Evolutionary conservation across 2,329 filamentous ascomycete species (phyloP).

Genomic region (Drechslera avenae): DNA sequence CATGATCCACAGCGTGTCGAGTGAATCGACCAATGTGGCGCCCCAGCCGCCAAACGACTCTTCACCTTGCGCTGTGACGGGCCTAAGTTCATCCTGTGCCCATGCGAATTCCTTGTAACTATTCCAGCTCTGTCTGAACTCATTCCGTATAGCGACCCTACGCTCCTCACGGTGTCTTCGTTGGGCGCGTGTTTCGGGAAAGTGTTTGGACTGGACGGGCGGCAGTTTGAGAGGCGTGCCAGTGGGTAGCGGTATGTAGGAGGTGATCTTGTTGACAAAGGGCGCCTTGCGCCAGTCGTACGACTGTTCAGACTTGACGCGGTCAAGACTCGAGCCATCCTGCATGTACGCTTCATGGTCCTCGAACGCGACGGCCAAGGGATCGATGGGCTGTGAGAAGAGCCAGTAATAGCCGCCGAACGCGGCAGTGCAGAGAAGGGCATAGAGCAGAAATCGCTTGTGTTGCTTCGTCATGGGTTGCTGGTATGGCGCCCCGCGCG

Average conservation of each 20-base stretch:
- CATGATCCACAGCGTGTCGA: conserved; percentile 58
- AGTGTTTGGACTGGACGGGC: conserved; percentile 49
- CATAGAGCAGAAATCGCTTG: conserved; percentile 34
- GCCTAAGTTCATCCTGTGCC: conserved; percentile 54
- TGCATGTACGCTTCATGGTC: conserved; percentile 43
- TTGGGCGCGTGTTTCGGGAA: conserved; percentile 39
- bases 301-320: conserved; percentile 27
- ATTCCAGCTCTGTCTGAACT: conserved; percentile 52
- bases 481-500: conserved; percentile 25
- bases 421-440: conserved; percentile 27
- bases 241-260: conserved; percentile 47
- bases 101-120: conserved; percentile 53
- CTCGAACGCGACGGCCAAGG: conserved; percentile 35
- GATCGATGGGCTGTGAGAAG: conserved; percentile 35
- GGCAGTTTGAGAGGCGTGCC: conserved; percentile 47
- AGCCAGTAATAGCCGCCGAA: conserved; percentile 39
- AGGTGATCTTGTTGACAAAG: conserved; percentile 45
- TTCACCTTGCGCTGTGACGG: conserved; percentile 46
- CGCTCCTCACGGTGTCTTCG: conserved; percentile 36
- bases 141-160: conserved; percentile 47
- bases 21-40: conserved; percentile 53
- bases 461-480: conserved; percentile 41
- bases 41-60: conserved; percentile 57
- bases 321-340: conserved; percentile 20
- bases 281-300: conserved; percentile 52